Evolutionary conservation across 768 basidiomycete species (phyloP).

Genomic region (Boletus reticulatus): DNA sequence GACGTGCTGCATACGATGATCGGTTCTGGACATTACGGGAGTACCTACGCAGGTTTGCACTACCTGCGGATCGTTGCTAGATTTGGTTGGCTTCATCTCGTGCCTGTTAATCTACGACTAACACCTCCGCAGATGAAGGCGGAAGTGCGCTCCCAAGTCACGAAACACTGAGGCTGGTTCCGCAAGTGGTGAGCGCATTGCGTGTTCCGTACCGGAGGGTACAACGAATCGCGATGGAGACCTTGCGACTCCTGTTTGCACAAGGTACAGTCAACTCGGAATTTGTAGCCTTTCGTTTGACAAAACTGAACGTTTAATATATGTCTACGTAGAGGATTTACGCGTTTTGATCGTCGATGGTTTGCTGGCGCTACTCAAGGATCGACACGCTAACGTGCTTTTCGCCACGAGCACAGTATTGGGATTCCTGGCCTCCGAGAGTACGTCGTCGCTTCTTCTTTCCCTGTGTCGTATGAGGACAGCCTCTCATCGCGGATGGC

Average conservation of each 20-base stretch:
- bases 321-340: constrained; percentile 9
- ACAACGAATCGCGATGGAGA: constrained; percentile 15
- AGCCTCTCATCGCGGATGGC: background rate
- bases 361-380: constrained; percentile 16
- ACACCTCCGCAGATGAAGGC: constrained; percentile 3
- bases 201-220: constrained; percentile 13
- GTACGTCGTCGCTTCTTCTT: constrained; percentile 7
- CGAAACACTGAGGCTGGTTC: constrained; percentile 9
- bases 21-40: background rate
- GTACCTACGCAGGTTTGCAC: constrained; percentile 18
- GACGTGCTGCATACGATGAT: constrained; percentile 17
- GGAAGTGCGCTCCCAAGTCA: background rate
- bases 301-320: too few species aligned
- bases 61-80: constrained; percentile 21
- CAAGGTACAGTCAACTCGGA: constrained; percentile 5
- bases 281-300: background rate
- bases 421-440: constrained; percentile 6
- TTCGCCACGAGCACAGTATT: constrained; percentile 13
- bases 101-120: background rate
- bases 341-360: constrained; percentile 5
- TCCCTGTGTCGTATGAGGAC: background rate
- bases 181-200: constrained; percentile 14
- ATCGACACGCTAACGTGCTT: constrained; percentile 16
- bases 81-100: constrained; percentile 12
- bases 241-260: constrained; percentile 10